Evolutionary conservation across 192 early-diverging fungal genomes (phyloP), one percentile per base, ranked within the genome.

Genomic region (Umbelopsis sp.): DNA sequence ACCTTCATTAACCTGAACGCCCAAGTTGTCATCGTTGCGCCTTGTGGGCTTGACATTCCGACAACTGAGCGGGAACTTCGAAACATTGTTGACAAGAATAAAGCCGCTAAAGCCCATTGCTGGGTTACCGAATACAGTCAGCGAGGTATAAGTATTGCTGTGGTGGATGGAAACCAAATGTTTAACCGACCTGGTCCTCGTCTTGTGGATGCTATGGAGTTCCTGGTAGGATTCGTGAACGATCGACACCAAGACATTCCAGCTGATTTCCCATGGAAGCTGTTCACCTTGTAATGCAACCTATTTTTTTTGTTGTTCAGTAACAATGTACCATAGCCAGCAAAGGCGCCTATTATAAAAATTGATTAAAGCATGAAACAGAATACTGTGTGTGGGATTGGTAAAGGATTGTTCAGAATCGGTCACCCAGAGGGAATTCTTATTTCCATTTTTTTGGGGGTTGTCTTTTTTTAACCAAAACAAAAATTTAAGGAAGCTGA

Each of bases 101-200:
- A 56, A 3, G 9, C 17, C 17, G 29, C 50, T 8, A 38, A 16
- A 2, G 38, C 50, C 2, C 68, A 21, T 5, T 26, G 36, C 7
- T 81, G 82, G 82, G 82, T 78, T 62, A 62, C 66, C 20, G 65
- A 68, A 26, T 12, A 85, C 20, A 24, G 45, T 12, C 59, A 71
- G 20, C 68, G 76, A n/a, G 82, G 73, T 20, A 70, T 67, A 1
- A 83, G 73, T 0, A 65, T 86, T 10, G 82, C 74, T 11, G 45
- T 86, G 0, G 83, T 86, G 25, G 84, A 86, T 43, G 84, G 84
- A 11, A 86, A 86, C 67, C 82, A 84, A 66, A 85, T 85, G 84
- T 85, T 85, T 66, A 85, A 85, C 56, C 80, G 84, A 16, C 80
- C 82, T 45, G 84, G 84, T 21, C 84, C 84, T 34, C 81, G 84